phyloP scores from a whole-genome alignment of 1,139 yeast genomes.

The Protomyces gravidus region DNA sequence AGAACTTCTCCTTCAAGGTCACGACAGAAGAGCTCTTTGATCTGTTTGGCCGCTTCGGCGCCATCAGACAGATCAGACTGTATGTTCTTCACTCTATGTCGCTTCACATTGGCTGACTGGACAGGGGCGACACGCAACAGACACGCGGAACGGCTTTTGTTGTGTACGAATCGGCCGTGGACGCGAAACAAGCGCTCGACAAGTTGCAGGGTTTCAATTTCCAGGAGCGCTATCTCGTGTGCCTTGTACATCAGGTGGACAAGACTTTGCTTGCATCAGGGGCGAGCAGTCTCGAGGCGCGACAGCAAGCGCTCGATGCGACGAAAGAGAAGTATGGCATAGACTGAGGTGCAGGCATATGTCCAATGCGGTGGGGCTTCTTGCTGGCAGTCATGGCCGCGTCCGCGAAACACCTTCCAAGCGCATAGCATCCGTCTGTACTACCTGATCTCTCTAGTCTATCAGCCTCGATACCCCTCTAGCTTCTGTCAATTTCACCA shows the following conservation, averaged over 20 bases:
- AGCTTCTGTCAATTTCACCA: no score
- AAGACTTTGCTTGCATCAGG: constrained; percentile 20
- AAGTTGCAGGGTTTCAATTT: constrained; percentile 60
- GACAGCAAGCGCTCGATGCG: constrained; percentile 18
- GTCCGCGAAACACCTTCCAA: no score
- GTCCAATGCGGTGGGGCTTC: no score
- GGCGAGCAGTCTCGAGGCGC: constrained; percentile 10
- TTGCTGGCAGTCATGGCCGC: no score
- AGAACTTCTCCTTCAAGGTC: constrained; percentile 56
- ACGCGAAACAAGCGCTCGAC: constrained; percentile 51
- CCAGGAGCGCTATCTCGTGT: constrained; percentile 57
- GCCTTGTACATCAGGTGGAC: constrained; percentile 39
- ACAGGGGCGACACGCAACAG: constrained; percentile 44
- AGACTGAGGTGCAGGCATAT: neutral
- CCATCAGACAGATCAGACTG: constrained; percentile 43
- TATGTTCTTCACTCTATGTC: neutral
- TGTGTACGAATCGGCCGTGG: constrained; percentile 50
- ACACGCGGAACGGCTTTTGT: constrained; percentile 57
- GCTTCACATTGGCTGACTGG: neutral
- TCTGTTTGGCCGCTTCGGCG: constrained; percentile 56
- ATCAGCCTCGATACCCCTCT: no score
- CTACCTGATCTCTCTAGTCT: no score
- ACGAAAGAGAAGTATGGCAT: constrained; percentile 4
- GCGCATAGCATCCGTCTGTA: no score
- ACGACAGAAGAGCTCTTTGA: constrained; percentile 50